Conservation (phyloP, 2,329 filamentous ascomycete genomes). For the Apiospora aurea region DNA sequence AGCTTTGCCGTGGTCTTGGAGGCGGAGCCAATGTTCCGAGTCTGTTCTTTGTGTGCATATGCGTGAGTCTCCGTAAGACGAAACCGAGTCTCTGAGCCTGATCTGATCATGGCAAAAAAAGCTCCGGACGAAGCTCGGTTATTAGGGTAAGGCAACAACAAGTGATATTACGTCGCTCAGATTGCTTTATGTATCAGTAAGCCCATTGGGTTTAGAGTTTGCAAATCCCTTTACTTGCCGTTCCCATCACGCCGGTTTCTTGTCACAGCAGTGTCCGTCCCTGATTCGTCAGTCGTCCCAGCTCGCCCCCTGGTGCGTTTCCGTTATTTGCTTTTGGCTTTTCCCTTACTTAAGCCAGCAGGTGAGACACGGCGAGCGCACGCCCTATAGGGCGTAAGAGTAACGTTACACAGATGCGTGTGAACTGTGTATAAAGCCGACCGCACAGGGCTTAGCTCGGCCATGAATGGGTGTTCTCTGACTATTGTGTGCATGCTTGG, state of each 20-base stretch:
- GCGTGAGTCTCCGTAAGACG: neutral
- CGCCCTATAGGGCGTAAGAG: neutral
- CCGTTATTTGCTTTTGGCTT: neutral
- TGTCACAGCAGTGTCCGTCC: neutral
- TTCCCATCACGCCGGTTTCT: neutral
- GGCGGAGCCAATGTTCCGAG: neutral
- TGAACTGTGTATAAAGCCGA: neutral
- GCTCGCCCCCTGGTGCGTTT: neutral
- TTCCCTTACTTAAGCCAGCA: neutral
- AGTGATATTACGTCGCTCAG: neutral
- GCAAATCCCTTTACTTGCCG: neutral
- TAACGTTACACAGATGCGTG: neutral
- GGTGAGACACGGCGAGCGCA: neutral
- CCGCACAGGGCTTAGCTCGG: constrained; percentile 1
- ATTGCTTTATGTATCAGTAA: neutral
- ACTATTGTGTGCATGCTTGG: neutral
- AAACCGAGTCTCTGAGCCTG: neutral
- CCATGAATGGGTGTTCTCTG: neutral
- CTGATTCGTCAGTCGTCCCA: neutral
- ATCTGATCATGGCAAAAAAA: neutral
- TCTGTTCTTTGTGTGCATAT: neutral
- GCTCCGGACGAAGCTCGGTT: neutral
- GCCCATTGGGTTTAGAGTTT: neutral
- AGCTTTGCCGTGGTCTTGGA: neutral
- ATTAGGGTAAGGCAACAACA: neutral